These are phyloP conservation scores for Dipodascopsis tothii DNA, from an alignment of 805 yeast species.

Conservation along the genomic window DNA sequence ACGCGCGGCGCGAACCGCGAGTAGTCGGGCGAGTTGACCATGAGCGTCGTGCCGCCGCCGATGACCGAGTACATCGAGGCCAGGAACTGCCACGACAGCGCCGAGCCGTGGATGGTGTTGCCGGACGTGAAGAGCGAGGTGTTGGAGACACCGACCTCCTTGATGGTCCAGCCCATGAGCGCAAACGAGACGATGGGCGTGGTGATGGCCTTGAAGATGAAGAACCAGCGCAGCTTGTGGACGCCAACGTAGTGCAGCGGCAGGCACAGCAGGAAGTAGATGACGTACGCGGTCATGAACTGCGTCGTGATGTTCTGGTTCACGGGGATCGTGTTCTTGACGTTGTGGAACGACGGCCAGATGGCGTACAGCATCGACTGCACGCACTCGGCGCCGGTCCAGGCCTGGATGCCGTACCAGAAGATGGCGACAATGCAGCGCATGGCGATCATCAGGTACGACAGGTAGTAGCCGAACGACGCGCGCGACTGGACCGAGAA, in stretches of 20 bases:
- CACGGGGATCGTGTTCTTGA: conserved; percentile 37
- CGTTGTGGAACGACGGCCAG: conserved; percentile 34
- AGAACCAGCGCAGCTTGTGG: conserved; percentile 11
- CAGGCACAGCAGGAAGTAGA: conserved; percentile 12
- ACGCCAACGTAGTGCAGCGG: conserved; percentile 19
- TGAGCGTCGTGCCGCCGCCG: conserved; percentile 36
- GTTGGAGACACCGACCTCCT: conserved; percentile 13
- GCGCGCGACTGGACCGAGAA: conserved; percentile 41
- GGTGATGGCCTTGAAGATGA: conserved; percentile 14
- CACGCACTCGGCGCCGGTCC: conserved; percentile 41
- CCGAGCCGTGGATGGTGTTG: conserved; percentile 28
- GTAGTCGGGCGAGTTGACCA: conserved; percentile 39
- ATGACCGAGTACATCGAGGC: conserved; percentile 36
- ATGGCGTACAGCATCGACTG: conserved; percentile 35
- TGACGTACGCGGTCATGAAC: conserved; percentile 19
- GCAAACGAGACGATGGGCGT: conserved; percentile 17
- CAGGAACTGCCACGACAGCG: conserved; percentile 39
- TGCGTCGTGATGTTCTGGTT: conserved; percentile 31
- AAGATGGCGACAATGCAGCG: conserved; percentile 41
- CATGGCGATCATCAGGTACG: conserved; percentile 38
- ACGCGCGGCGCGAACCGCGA: conserved; percentile 35
- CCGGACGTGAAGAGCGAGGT: conserved; percentile 15
- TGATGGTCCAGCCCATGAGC: conserved; percentile 17
- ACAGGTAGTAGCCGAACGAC: conserved; percentile 43
- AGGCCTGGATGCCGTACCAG: conserved; percentile 43